Conservation (phyloP, 2,329 filamentous ascomycete species). For the Fusarium transvaalense region DNA sequence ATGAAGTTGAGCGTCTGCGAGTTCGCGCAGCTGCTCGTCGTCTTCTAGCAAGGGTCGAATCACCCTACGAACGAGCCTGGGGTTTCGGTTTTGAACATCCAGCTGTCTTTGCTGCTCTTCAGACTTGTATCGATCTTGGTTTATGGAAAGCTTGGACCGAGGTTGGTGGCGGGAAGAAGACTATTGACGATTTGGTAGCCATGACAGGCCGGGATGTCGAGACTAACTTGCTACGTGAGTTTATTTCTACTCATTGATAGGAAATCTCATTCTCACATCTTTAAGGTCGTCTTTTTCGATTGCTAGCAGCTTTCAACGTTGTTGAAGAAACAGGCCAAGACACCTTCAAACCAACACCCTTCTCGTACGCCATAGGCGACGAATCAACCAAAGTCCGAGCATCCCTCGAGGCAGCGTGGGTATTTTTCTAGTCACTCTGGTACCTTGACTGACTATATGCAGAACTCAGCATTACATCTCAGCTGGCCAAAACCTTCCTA, state of each 20-base stretch:
- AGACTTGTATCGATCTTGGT: slow-evolving; percentile 27
- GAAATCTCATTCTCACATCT: accelerated
- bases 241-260: background rate
- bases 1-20: slow-evolving; percentile 38
- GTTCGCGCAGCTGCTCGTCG: slow-evolving; percentile 31
- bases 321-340: slow-evolving; percentile 32
- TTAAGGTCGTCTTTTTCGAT: slow-evolving; percentile 30
- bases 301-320: slow-evolving; percentile 34
- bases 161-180: slow-evolving; percentile 19
- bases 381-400: slow-evolving; percentile 37
- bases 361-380: slow-evolving; percentile 36
- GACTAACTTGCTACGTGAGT: slow-evolving; percentile 25
- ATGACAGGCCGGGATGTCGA: slow-evolving; percentile 18
- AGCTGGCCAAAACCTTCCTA: slow-evolving; percentile 34
- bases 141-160: slow-evolving; percentile 33
- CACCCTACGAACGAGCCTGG: slow-evolving; percentile 37
- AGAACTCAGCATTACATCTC: slow-evolving; percentile 39
- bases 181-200: slow-evolving; percentile 27
- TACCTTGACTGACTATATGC: accelerated
- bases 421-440: accelerated
- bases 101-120: slow-evolving; percentile 29
- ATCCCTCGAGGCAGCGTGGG: slow-evolving; percentile 33
- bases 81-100: slow-evolving; percentile 38
- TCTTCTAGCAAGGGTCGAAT: slow-evolving; percentile 24
- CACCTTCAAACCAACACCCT: slow-evolving; percentile 32